These are phyloP conservation scores for Phanerochaete sordida DNA, from an alignment of 768 basidiomycete genomes.

Conservation along the genomic window DNA sequence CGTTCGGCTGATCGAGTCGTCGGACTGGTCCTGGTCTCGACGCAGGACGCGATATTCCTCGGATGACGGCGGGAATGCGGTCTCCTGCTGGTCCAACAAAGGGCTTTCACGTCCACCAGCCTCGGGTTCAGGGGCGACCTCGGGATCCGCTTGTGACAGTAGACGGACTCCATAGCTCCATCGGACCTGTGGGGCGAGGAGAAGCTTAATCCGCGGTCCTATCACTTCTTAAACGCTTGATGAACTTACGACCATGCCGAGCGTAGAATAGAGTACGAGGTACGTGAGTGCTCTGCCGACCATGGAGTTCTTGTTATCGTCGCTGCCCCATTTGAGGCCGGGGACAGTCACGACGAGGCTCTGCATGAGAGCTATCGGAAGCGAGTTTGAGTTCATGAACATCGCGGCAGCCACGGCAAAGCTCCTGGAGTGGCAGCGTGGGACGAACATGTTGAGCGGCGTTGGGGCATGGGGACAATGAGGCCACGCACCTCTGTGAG, in stretches of 20 bases:
- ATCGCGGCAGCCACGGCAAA: slow-evolving; percentile 81
- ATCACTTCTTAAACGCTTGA: neutral
- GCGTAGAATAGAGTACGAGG: slow-evolving; percentile 87
- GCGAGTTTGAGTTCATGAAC: slow-evolving; percentile 94
- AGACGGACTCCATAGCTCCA: slow-evolving; percentile 93
- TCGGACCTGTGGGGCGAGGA: slow-evolving; percentile 51
- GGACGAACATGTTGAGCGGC: neutral
- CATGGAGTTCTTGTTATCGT: slow-evolving; percentile 86
- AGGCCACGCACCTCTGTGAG: slow-evolving; percentile 65
- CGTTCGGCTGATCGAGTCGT: slow-evolving; percentile 8
- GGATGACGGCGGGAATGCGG: slow-evolving; percentile 19
- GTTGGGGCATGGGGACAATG: no score
- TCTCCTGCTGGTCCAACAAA: slow-evolving; percentile 30
- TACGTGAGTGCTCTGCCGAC: slow-evolving; percentile 88
- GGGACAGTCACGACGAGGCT: slow-evolving; percentile 81
- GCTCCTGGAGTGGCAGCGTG: slow-evolving; percentile 38
- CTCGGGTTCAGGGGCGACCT: slow-evolving; percentile 29
- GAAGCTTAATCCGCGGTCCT: neutral
- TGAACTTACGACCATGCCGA: slow-evolving; percentile 86
- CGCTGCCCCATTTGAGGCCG: slow-evolving; percentile 73
- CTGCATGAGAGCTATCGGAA: slow-evolving; percentile 94
- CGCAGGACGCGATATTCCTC: slow-evolving; percentile 17
- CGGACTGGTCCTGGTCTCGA: slow-evolving; percentile 8
- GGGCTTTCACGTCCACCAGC: slow-evolving; percentile 20
- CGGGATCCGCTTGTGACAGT: slow-evolving; percentile 67